Evolutionary conservation across 2,329 filamentous ascomycete species (phyloP), one percentile per base, ranked within the genome.

Genomic region (Ceratocystis huliohia): DNA sequence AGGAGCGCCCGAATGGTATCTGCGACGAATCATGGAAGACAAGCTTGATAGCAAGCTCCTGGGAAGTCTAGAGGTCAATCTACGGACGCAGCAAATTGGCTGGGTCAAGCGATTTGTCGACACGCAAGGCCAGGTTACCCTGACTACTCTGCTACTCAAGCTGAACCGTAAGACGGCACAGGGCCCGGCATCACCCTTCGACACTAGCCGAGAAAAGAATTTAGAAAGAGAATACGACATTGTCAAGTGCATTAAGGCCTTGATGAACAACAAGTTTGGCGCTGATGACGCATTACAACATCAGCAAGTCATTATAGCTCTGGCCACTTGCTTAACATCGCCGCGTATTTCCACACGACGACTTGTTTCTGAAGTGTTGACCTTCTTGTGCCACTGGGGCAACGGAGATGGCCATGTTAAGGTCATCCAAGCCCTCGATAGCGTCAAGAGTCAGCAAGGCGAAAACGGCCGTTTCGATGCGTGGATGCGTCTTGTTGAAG

Each of bases 201-300:
- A 83, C 53, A 78, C 79, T 65, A 84, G 75, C 73, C 78, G 74
- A 67, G 91, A 96, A 71, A 91, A 88, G 74, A 89, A 93, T 73
- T 80, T 94, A 63, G 92, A 96, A 73, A 85, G 88, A 71, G 92
- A 96, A 77, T 97, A 97, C 74, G 94, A 97, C 74, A 96, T 99
- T 69, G 85, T 96, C 74, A 99, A 99, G 78, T 97, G 94, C 78
- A 78, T 99, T 67, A 97, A 97, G 79, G 91, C 92, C 41, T 78
- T 97, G 67, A 96, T 97, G 88, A 99, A 99, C 84, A 99, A 96
- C 83, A 96, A 96, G 75, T 97, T 96, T 75, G 94, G 94, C 69
- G 94, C 94, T 69, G 94, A 99, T 74, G 92, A 99, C 81, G 94
- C 94, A 20, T 80, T 99, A 67, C 81, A 85, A 68, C 92, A 97